phyloP scores from a whole-genome alignment of 768 basidiomycete genomes.

The Scleroderma citrinum region DNA sequence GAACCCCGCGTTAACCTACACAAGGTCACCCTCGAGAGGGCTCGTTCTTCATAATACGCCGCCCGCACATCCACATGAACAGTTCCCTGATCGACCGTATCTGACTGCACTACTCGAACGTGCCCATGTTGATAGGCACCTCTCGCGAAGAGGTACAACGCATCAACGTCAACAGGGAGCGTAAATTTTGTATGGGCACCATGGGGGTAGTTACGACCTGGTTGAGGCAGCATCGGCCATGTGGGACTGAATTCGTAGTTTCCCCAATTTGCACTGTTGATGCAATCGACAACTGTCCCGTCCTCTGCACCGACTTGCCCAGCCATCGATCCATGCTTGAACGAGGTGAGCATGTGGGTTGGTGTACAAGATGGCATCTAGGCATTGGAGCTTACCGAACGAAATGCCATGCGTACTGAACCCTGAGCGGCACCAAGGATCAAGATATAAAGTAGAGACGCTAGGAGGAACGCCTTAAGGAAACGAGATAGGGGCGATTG shows the following conservation, averaged over 20 bases:
- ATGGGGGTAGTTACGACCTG: not conserved
- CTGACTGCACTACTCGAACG: slow-evolving; percentile 14
- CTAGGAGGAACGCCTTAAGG: slow-evolving; percentile 8
- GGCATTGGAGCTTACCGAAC: not conserved
- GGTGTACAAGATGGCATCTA: no score
- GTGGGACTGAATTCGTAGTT: slow-evolving; percentile 4
- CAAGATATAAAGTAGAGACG: slow-evolving; percentile 9
- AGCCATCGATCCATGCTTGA: not conserved
- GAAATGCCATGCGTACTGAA: slow-evolving; percentile 1
- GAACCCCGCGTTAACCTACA: slow-evolving; percentile 25
- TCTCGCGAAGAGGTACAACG: slow-evolving; percentile 30
- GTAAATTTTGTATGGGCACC: slow-evolving; percentile 21
- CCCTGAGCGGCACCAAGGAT: not conserved
- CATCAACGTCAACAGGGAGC: slow-evolving; percentile 25
- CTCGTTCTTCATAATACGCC: slow-evolving; percentile 18
- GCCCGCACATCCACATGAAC: slow-evolving; percentile 27
- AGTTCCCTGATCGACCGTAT: not conserved
- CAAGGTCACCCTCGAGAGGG: slow-evolving; percentile 25
- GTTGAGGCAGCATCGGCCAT: slow-evolving; percentile 10
- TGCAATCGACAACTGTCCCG: slow-evolving; percentile 11
- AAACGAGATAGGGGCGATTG: slow-evolving; percentile 9
- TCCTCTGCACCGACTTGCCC: slow-evolving; percentile 11
- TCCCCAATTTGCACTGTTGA: slow-evolving; percentile 12
- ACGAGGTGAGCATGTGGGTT: not conserved
- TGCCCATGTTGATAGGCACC: slow-evolving; percentile 23